These are phyloP conservation scores for Monilinia laxa DNA, from an alignment of 2,329 filamentous ascomycete species.

Conservation along the genomic window DNA sequence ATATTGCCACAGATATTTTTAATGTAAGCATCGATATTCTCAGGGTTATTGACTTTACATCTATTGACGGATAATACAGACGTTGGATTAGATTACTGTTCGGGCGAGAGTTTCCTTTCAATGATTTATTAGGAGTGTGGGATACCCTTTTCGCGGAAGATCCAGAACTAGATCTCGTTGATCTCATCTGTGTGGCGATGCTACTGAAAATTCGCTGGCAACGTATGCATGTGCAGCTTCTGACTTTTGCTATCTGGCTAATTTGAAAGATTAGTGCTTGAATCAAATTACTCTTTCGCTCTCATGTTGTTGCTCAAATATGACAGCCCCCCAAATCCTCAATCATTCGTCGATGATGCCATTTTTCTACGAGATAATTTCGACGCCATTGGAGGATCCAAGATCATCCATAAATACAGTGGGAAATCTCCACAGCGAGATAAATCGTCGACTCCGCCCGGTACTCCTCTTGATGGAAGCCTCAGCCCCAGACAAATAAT, in stretches of 20 bases:
- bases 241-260: background rate
- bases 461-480: slow-evolving; percentile 36
- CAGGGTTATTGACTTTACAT: slow-evolving; percentile 19
- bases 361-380: slow-evolving; percentile 69
- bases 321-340: slow-evolving; percentile 60
- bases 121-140: slow-evolving; percentile 82
- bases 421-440: slow-evolving; percentile 49
- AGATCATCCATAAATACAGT: slow-evolving; percentile 71
- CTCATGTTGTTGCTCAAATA: slow-evolving; percentile 83
- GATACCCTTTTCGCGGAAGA: slow-evolving; percentile 89
- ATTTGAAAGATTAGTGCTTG: slow-evolving; percentile 62
- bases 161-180: slow-evolving; percentile 73
- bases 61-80: slow-evolving; percentile 29
- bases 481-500: slow-evolving; percentile 31
- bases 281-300: slow-evolving; percentile 83
- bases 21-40: slow-evolving; percentile 58
- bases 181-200: slow-evolving; percentile 93
- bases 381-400: slow-evolving; percentile 58
- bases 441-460: slow-evolving; percentile 33
- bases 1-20: slow-evolving; percentile 96
- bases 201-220: slow-evolving; percentile 88
- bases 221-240: slow-evolving; percentile 51
- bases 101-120: slow-evolving; percentile 87
- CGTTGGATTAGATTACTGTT: slow-evolving; percentile 94
- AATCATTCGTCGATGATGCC: slow-evolving; percentile 84